These are phyloP conservation scores for Plenodomus biglobosus DNA, from an alignment of 2,329 filamentous ascomycete genomes.

Conservation along the genomic window DNA sequence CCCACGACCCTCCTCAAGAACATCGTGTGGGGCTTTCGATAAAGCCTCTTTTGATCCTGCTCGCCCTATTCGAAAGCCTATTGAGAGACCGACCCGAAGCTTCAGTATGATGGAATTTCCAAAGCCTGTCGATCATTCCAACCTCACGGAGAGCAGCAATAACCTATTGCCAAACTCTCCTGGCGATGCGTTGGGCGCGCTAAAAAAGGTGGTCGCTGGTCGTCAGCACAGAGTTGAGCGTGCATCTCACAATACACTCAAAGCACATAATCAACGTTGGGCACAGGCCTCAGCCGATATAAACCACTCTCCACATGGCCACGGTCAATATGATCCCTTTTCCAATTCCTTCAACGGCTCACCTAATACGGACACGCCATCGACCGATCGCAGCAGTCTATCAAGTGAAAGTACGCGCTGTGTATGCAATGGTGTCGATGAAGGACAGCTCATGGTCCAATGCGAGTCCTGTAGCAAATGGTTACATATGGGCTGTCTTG, in stretches of 20 bases:
- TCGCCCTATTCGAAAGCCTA: conserved; percentile 24
- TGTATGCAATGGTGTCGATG: conserved; percentile 58
- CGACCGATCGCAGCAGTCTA: conserved; percentile 55
- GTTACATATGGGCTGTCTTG: conserved; percentile 62
- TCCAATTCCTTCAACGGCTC: conserved; percentile 42
- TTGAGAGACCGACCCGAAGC: conserved; percentile 30
- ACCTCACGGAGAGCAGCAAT: conserved; percentile 19
- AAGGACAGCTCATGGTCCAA: conserved; percentile 61
- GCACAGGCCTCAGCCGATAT: conserved; percentile 47
- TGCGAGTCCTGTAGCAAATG: conserved; percentile 66
- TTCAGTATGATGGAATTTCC: conserved; percentile 41
- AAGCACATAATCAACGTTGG: conserved; percentile 51
- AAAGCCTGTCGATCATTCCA: conserved; percentile 21
- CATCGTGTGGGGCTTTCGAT: conserved; percentile 34
- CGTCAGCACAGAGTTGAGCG: conserved; percentile 39
- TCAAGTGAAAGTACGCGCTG: conserved; percentile 58
- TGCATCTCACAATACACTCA: conserved; percentile 41
- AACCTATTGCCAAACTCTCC: conserved; percentile 34
- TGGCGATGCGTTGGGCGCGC: conserved; percentile 45
- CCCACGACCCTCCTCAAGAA: conserved; percentile 35
- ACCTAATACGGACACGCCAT: conserved; percentile 57
- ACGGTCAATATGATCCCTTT: conserved; percentile 39
- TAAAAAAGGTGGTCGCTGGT: conserved; percentile 46
- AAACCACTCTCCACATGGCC: conserved; percentile 16
- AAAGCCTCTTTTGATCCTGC: conserved; percentile 36